These are phyloP conservation scores for Pseudogymnoascus sp. DNA, from an alignment of 2,329 filamentous ascomycete species.

Conservation along the genomic window DNA sequence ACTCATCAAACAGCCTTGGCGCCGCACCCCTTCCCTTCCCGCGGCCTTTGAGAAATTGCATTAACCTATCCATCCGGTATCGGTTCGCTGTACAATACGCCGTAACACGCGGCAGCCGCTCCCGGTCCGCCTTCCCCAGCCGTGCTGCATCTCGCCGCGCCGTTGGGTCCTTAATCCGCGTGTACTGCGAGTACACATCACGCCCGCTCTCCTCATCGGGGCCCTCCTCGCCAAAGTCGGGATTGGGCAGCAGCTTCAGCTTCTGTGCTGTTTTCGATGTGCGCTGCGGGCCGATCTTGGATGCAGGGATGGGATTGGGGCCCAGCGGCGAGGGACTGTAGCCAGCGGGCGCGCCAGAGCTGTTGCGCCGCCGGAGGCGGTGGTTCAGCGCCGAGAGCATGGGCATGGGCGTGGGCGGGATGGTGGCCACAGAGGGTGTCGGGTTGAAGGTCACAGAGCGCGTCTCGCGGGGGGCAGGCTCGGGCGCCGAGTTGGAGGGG, in stretches of 20 bases:
- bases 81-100: slow-evolving; percentile 93
- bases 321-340: slow-evolving; percentile 35
- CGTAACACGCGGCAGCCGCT: slow-evolving; percentile 81
- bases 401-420: slow-evolving; percentile 40
- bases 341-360: slow-evolving; percentile 57
- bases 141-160: slow-evolving; percentile 86
- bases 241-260: slow-evolving; percentile 91
- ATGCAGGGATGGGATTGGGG: slow-evolving; percentile 32
- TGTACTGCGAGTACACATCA: slow-evolving; percentile 97
- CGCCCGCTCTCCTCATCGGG: slow-evolving; percentile 83
- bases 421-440: slow-evolving; percentile 57
- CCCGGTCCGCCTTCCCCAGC: slow-evolving; percentile 86
- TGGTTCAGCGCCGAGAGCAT: slow-evolving; percentile 78
- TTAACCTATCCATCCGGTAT: slow-evolving; percentile 83
- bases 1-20: slow-evolving; percentile 94
- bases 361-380: slow-evolving; percentile 81
- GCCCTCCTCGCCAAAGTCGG: slow-evolving; percentile 70
- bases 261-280: slow-evolving; percentile 96
- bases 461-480: slow-evolving; percentile 18
- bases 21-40: slow-evolving; percentile 70
- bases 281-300: slow-evolving; percentile 87
- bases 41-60: slow-evolving; percentile 84
- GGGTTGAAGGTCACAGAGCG: slow-evolving; percentile 66
- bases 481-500: neutral
- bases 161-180: slow-evolving; percentile 92